Conservation (phyloP, 352 stramenopile species). For the Globisporangium paddicum region DNA sequence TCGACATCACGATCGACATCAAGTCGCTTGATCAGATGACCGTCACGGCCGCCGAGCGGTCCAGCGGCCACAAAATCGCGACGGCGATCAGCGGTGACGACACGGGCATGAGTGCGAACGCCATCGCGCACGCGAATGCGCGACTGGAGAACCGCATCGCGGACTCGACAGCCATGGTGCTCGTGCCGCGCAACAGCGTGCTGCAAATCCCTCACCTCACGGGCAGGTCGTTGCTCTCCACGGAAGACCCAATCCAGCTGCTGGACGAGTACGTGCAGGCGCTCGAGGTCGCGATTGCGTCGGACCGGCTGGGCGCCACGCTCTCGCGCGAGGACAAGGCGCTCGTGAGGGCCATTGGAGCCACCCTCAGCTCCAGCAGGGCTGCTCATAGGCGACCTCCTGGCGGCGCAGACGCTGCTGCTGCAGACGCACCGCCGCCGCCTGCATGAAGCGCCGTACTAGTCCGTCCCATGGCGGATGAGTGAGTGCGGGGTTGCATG, state of each 20-base stretch:
- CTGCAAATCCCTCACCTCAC: conserved; percentile 15
- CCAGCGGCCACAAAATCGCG: conserved; percentile 18
- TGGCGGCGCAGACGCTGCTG: background rate
- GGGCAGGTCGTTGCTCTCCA: conserved; percentile 7
- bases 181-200: conserved; percentile 6
- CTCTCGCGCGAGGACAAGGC: conserved; percentile 9
- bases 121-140: conserved; percentile 19
- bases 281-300: conserved; percentile 5
- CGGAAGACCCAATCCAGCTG: conserved; percentile 6
- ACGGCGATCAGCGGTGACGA: conserved; percentile 19
- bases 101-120: conserved; percentile 21
- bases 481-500: background rate
- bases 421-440: background rate
- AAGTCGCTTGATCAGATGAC: conserved; percentile 14
- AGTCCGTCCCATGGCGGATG: background rate
- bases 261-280: conserved; percentile 10
- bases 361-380: background rate
- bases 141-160: conserved; percentile 10
- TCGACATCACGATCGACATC: conserved; percentile 30
- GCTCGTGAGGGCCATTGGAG: conserved; percentile 2
- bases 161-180: conserved; percentile 4
- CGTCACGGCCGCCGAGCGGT: conserved; percentile 20
- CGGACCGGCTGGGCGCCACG: background rate
- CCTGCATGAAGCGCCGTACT: background rate
- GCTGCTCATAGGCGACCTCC: background rate